A percentile compares a stretch with the other conserved stretches of the same genome.
phyloP scores from a whole-genome alignment of 352 stramenopile species.

The Phytopythium helicoides region DNA sequence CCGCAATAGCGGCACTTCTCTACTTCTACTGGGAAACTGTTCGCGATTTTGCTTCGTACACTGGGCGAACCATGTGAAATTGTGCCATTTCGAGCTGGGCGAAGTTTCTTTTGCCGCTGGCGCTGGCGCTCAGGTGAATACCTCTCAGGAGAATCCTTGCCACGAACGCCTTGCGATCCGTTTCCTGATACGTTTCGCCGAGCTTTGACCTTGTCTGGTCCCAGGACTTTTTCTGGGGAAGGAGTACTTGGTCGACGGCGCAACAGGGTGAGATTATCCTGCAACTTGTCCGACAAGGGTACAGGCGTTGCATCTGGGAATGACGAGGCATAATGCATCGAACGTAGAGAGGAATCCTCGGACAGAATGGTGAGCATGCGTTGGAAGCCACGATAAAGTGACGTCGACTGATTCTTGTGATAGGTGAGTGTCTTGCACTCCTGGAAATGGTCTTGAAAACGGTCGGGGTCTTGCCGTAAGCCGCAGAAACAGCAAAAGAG shows the following conservation, averaged over 20 bases:
- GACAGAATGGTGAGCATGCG: slow-evolving; percentile 61
- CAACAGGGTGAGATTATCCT: slow-evolving; percentile 46
- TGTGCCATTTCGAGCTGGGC: neutral
- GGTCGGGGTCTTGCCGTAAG: slow-evolving; percentile 23
- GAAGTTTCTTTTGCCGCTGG: neutral
- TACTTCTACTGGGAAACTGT: slow-evolving; percentile 8
- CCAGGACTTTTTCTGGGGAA: neutral
- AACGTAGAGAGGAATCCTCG: slow-evolving; percentile 55
- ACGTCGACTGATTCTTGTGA: slow-evolving; percentile 55
- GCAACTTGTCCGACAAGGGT: slow-evolving; percentile 19
- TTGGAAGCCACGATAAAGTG: slow-evolving; percentile 65
- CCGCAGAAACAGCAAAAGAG: slow-evolving; percentile 84
- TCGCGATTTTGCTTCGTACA: neutral
- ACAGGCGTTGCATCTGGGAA: slow-evolving; percentile 50
- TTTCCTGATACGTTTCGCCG: neutral
- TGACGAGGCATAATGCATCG: slow-evolving; percentile 71
- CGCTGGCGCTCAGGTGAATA: too few relatives aligned
- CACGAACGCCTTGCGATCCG: too few relatives aligned
- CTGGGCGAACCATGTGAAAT: neutral
- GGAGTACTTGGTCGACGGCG: slow-evolving; percentile 10
- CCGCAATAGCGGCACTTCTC: slow-evolving; percentile 79
- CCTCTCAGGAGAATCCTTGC: too few relatives aligned
- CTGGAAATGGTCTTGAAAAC: slow-evolving; percentile 41
- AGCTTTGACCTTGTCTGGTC: neutral
- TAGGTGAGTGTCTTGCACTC: slow-evolving; percentile 43